Percentiles rank a stretch among this genome's conserved stretches.
These are phyloP conservation scores for Rhizopogon salebrosus DNA, from an alignment of 768 basidiomycete species.

Conservation along the genomic window DNA sequence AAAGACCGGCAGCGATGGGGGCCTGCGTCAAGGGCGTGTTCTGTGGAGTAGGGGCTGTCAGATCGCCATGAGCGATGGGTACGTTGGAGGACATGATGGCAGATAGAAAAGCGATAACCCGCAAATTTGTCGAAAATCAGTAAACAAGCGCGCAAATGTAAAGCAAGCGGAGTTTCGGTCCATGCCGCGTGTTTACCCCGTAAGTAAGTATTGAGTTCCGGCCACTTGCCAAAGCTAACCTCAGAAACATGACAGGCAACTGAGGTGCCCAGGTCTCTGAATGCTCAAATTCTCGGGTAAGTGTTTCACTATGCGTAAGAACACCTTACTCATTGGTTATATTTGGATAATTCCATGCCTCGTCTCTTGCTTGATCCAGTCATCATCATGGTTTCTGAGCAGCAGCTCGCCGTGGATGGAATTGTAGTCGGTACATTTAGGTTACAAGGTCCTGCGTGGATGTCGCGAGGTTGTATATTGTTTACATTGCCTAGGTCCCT, in stretches of 20 bases:
- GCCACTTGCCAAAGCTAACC: too few species aligned
- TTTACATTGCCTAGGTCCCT: not conserved
- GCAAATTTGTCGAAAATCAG: constrained; percentile 21
- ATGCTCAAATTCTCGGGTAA: not conserved
- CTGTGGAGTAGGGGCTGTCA: constrained; percentile 89
- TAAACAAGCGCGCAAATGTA: constrained; percentile 15
- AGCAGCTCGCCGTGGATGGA: not conserved
- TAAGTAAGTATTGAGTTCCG: too few species aligned
- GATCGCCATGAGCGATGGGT: constrained; percentile 53
- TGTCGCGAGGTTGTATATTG: not conserved
- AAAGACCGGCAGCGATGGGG: constrained; percentile 73
- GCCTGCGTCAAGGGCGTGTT: constrained; percentile 86
- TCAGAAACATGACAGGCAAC: too few species aligned
- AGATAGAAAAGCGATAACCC: constrained; percentile 19
- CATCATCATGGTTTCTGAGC: not conserved
- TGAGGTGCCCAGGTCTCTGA: not conserved
- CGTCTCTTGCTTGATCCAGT: not conserved
- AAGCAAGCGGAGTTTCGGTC: constrained; percentile 31
- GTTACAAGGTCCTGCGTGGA: not conserved
- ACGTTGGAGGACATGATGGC: constrained; percentile 63
- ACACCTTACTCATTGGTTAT: not conserved
- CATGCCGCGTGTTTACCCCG: constrained; percentile 16
- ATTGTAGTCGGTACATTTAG: not conserved
- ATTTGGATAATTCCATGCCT: not conserved
- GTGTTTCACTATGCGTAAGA: not conserved